Evolutionary conservation across 768 basidiomycete genomes (phyloP), one percentile per base, ranked within the genome.

Genomic region (Mycena venus): DNA sequence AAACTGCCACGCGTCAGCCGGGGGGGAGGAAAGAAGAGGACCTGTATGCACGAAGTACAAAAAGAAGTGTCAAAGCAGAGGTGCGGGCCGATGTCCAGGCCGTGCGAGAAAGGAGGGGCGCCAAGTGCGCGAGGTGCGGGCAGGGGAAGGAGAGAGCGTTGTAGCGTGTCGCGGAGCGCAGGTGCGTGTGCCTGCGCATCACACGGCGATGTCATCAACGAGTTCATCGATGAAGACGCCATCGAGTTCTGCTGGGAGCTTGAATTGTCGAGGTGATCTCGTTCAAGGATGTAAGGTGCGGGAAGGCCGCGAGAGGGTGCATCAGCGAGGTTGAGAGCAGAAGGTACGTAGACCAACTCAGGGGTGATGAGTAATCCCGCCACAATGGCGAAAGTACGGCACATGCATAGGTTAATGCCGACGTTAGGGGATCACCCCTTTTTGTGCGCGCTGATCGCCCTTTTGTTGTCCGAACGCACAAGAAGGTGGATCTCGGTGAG

Each of bases 401-500:
- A 38, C 27, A 38, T n/a, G 12, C 65, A 67, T 2, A 67, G 21
- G 7, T 67, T 67, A 17, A 67, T 40, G 19, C 27, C 65, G 11
- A 42, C 1, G 11, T 67, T 67, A 11, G 65, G 65, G 10, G 64
- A 66, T 2, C 51, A 23, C n/a, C 64, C 64, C 36, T 66, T 66
- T 27, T 17, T 27, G n/a, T 67, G 65, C 5, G 27, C 58, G 44
- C 68, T 44, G 58, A 69, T 69, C 17, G 68, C 56, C 29, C 55
- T 44, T 34, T 68, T 44, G 40, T 68, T 68, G 40, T 68, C 67
- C 5, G 67, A 68, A 3, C 17, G 68, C 11, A 69, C 27, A n/a
- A 49, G 42, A 8, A 69, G 3, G 17, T 61, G 68, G 4, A 69
- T 23, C 6, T 60, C 32, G 8, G 6, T 19, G 38, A 27, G 25